Conservation (phyloP, 2,329 filamentous ascomycete genomes). For the Talaromyces sp. region DNA sequence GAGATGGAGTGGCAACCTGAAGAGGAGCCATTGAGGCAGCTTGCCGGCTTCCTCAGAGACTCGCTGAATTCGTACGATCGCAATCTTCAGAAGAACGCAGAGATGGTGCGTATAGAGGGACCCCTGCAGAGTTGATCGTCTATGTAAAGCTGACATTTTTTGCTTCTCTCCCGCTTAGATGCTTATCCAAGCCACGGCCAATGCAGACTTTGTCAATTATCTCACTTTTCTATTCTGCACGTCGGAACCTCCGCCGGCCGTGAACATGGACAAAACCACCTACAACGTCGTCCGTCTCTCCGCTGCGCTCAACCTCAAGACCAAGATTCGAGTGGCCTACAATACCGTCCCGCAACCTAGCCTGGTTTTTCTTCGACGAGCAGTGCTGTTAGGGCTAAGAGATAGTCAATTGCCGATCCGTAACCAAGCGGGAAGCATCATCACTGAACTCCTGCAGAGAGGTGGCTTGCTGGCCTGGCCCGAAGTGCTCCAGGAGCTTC, state of each 20-base stretch:
- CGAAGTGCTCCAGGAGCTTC: constrained; percentile 75
- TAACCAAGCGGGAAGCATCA: constrained; percentile 85
- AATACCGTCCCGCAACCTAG: constrained; percentile 69
- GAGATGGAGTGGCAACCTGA: constrained; percentile 90
- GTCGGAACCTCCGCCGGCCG: constrained; percentile 51
- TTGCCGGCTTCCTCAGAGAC: constrained; percentile 83
- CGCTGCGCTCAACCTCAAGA: constrained; percentile 92
- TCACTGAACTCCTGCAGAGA: constrained; percentile 81
- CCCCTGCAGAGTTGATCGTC: not conserved
- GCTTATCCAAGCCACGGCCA: constrained; percentile 81
- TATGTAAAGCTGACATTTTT: not conserved
- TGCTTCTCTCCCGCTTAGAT: constrained; percentile 56
- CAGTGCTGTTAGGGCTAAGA: constrained; percentile 72
- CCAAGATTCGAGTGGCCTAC: constrained; percentile 74
- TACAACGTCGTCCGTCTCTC: constrained; percentile 75
- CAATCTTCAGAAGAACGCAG: constrained; percentile 79
- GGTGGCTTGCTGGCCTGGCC: constrained; percentile 89
- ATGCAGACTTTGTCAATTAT: constrained; percentile 96
- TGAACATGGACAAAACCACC: constrained; percentile 57
- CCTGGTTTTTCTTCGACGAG: constrained; percentile 71
- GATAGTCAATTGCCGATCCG: constrained; percentile 79
- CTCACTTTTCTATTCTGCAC: constrained; percentile 85
- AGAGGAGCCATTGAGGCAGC: constrained; percentile 79
- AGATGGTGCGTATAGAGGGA: constrained; percentile 53
- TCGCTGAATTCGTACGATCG: constrained; percentile 82